Evolutionary conservation across 768 basidiomycete genomes (phyloP), one percentile per base, ranked within the genome.

Genomic region (Agrocybe chaxingu): DNA sequence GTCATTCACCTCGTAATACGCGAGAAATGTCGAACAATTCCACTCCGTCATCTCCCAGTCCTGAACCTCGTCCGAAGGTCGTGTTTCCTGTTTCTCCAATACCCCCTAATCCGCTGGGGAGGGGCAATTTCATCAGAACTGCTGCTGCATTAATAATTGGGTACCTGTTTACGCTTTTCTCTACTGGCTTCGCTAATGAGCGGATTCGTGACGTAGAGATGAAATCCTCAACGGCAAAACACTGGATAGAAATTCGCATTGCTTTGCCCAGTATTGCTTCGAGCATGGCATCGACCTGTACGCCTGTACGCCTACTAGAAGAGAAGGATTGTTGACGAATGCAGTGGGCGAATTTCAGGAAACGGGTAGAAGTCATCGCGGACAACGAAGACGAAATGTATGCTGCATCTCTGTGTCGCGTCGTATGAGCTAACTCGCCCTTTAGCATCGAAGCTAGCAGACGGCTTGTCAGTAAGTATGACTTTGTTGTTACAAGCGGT

Each of bases 151-250:
- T 91, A 51, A 77, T 91, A 40, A 90, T 91, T 54, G 89, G 89
- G 88, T 85, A 51, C 45, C 73, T 70, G 19, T 42, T 44, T 12
- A 36, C 41, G 12, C 29, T 18, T 32, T 13, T 10, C 9, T 32
- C 7, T 49, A 8, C 18, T 4, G 19, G 19, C 19, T 31, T 45
- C 43, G 29, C 47, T 24, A 54, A 50, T 29, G 12, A 30, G 24
- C 29, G 44, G 3, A 3, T 5, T 31, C 34, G 46, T 11, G 7
- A 35, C 35, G 35, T 57, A 92, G 92, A 7, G 92, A 95, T 66
- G 92, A 96, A 61, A 92, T 96, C 33, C 70, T 98, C 46, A 96
- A 96, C 55, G 94, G 93, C 39, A 92, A 93, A 77, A 92, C 90
- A 0, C 79, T 81, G 42, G 91, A 92, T 66, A 73, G 80, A 10